Conservation (phyloP, 2,329 filamentous ascomycete genomes). For the Paracoccidioides brasiliensis region DNA sequence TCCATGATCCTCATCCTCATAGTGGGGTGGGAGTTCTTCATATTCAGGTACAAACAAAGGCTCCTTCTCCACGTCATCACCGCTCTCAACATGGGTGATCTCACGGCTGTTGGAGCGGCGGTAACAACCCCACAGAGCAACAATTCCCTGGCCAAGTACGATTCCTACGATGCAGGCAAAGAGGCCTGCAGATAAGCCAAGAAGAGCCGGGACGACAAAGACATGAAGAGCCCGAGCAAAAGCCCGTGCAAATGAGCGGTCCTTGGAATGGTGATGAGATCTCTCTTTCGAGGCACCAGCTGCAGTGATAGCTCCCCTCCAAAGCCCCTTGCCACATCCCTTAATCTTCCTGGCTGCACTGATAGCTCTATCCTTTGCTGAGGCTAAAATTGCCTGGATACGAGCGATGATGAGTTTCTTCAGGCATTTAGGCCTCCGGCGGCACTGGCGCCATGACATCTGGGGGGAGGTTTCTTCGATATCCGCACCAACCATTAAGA, state of each 20-base stretch:
- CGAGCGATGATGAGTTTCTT: conserved; percentile 27
- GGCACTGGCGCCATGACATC: conserved; percentile 31
- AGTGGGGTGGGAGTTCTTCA: conserved; percentile 24
- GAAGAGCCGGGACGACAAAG: conserved; percentile 33
- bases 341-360: conserved; percentile 20
- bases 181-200: conserved; percentile 34
- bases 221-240: conserved; percentile 30
- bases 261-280: conserved; percentile 10
- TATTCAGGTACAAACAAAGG: conserved; percentile 19
- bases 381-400: conserved; percentile 25
- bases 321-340: conserved; percentile 19
- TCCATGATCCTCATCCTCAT: conserved; percentile 22
- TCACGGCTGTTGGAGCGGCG: conserved; percentile 20
- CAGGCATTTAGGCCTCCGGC: conserved; percentile 28
- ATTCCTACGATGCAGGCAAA: conserved; percentile 34
- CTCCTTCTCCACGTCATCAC: conserved; percentile 31
- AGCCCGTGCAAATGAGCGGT: conserved; percentile 27
- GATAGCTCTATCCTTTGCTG: conserved; percentile 26
- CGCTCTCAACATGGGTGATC: conserved; percentile 21
- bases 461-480: conserved; percentile 22
- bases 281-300: not conserved
- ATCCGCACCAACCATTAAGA: conserved; percentile 27
- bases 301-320: not conserved
- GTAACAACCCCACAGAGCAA: conserved; percentile 33
- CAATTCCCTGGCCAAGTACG: conserved; percentile 34